phyloP scores from a whole-genome alignment of 345 rosid genomes.

The Odontarrhena argentea region DNA sequence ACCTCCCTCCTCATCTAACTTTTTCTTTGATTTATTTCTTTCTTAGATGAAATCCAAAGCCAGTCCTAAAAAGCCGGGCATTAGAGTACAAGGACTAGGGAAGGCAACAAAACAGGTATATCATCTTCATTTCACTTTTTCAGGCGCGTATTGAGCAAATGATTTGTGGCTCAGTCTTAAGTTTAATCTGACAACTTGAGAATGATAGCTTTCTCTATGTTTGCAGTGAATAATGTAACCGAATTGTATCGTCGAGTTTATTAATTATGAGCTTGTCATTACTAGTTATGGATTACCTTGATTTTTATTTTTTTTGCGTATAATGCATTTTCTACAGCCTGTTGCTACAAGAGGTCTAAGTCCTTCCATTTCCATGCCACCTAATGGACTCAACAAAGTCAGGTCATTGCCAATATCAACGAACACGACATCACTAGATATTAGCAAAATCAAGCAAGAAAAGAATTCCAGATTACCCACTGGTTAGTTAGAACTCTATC shows the following conservation, averaged over 20 bases:
- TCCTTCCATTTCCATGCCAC: conserved; percentile 58
- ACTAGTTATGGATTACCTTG: conserved; percentile 7
- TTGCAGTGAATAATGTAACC: conserved; percentile 1
- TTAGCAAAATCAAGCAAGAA: conserved; percentile 55
- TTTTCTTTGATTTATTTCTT: conserved; percentile 5
- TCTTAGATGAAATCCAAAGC: conserved; percentile 55
- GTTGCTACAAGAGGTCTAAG: conserved; percentile 41
- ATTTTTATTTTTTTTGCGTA: neutral
- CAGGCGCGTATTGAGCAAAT: conserved; percentile 43
- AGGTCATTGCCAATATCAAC: conserved; percentile 47
- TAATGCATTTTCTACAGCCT: conserved; percentile 33
- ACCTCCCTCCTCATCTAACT: conserved; percentile 9
- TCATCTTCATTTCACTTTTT: conserved; percentile 42
- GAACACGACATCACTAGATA: conserved; percentile 59
- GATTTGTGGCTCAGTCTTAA: conserved; percentile 8
- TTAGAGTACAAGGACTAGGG: conserved; percentile 46
- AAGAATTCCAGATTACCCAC: conserved; percentile 46
- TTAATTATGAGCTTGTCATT: conserved; percentile 16
- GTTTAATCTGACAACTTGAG: conserved; percentile 11
- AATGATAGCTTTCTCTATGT: conserved; percentile 4
- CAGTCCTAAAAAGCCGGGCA: conserved; percentile 53
- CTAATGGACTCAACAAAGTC: conserved; percentile 48
- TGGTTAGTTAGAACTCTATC: conserved; percentile 32
- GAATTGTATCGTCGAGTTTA: neutral
- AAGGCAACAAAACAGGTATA: conserved; percentile 55